phyloP scores from a whole-genome alignment of 805 yeast species.

The Cyberlindnera petersonii region DNA sequence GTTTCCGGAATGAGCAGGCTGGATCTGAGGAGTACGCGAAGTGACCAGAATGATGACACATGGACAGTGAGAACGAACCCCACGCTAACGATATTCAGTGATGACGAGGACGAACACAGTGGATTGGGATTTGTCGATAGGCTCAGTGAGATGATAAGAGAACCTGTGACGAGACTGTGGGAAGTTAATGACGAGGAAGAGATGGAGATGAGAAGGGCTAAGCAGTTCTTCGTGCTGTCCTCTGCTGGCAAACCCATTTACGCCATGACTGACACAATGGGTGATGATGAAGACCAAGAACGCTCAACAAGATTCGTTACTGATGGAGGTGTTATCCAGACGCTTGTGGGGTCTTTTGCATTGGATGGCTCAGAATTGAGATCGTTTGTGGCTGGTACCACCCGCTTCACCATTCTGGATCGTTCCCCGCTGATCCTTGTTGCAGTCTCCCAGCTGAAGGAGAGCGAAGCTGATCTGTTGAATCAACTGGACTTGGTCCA shows the following conservation, averaged over 20 bases:
- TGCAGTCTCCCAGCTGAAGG: conserved; percentile 58
- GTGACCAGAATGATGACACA: conserved; percentile 8
- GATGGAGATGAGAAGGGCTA: conserved; percentile 27
- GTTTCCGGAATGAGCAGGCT: background rate
- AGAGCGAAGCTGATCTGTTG: conserved; percentile 45
- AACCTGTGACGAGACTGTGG: conserved; percentile 16
- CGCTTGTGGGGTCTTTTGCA: conserved; percentile 69
- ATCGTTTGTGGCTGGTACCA: conserved; percentile 48
- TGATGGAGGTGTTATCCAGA: conserved; percentile 76
- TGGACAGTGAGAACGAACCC: conserved; percentile 28
- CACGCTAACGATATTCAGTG: conserved; percentile 28
- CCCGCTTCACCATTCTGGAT: conserved; percentile 54
- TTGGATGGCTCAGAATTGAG: conserved; percentile 37
- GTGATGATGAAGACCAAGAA: conserved; percentile 60
- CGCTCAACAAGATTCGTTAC: conserved; percentile 42
- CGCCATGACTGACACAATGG: conserved; percentile 41
- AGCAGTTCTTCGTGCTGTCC: conserved; percentile 76
- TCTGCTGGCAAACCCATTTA: conserved; percentile 88
- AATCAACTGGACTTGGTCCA: conserved; percentile 71
- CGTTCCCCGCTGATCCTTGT: conserved; percentile 69
- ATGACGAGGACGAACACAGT: conserved; percentile 19
- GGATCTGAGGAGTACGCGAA: conserved; percentile 1
- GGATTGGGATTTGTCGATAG: conserved; percentile 16
- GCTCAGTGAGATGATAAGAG: conserved; percentile 26
- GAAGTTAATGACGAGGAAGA: conserved; percentile 14